Base-by-base conservation (phyloP, 352 stramenopile species). In the Globisporangium spinosum region DNA sequence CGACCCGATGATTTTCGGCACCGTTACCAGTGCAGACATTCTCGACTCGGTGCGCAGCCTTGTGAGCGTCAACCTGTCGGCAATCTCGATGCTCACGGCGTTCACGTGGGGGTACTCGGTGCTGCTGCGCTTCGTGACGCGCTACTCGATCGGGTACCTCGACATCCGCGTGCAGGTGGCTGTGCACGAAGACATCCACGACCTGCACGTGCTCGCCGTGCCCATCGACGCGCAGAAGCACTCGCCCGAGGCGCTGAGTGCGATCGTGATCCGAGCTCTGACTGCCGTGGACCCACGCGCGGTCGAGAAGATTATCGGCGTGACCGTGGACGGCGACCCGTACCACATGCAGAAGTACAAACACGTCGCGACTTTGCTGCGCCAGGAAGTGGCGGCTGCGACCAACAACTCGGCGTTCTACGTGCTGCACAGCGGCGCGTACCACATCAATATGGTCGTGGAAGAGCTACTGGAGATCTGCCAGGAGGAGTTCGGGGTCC, bases 241-340 rank as follows among this genome's bases (percentile, higher is more conserved):
- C 62, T 73, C 61, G 3, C 64, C 71, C 9, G 75, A 81, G n/a
- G 47, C 72, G 5, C 45, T 86, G 3, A 57, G 63, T 12, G 54
- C 55, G 0, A 53, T 68, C 27, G 43, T 86, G 22, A 64, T 77
- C 12, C 71, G 69, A 25, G 51, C 67, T n/a, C 63, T 86, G n/a
- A 73, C 62, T 4, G 65, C 67, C 1, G 49, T 83, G 2, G 78
- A 86, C 55, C 38, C 72, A 2, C 74, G 70, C 1, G 76, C 74
- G 0, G 34, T 83, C 23, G 72, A 83, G 38, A 86, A 82, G 58
- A 38, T 86, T n/a, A 64, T 86, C 15, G 78, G 78, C 34, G 60
- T 86, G 40, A 80, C 74, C 5, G 61, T 86, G 12, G 78, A 86
- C 12, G 78, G 78, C n/a, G 78, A 86, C 43, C 74, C 75, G 63